Conservation (phyloP, 768 basidiomycete genomes). For the Psilocybe subaeruginosa region DNA sequence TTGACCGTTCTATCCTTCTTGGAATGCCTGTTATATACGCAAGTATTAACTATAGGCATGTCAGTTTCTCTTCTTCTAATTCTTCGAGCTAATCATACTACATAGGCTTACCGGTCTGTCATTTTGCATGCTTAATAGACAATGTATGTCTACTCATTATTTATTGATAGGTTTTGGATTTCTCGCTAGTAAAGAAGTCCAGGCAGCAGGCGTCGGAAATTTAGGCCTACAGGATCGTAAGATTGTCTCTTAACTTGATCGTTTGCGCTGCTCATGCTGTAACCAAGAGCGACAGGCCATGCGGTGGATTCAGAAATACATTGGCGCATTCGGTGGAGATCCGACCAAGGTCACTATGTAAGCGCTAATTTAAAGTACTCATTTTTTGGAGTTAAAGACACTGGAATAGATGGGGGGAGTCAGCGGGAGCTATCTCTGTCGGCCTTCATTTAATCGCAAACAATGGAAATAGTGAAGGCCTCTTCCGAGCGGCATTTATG, state of each 20-base stretch:
- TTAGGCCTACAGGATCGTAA: conserved; percentile 68
- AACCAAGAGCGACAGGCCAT: conserved; percentile 56
- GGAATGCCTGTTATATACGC: conserved; percentile 52
- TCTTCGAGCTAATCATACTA: background rate
- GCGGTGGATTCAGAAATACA: conserved; percentile 70
- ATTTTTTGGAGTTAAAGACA: too few relatives aligned
- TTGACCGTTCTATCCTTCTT: conserved; percentile 48
- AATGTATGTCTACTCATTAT: background rate
- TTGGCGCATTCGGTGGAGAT: conserved; percentile 67
- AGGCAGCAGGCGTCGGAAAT: conserved; percentile 56
- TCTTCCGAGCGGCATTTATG: conserved; percentile 57
- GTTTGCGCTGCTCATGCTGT: too few relatives aligned
- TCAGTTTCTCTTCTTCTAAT: background rate
- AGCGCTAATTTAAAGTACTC: background rate
- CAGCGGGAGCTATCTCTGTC: conserved; percentile 56
- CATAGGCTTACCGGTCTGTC: conserved; percentile 11
- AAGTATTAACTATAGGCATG: conserved; percentile 53
- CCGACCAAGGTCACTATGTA: conserved; percentile 61
- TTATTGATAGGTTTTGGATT: conserved; percentile 48
- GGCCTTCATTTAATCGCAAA: conserved; percentile 52
- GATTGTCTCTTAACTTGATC: conserved; percentile 16
- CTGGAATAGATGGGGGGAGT: conserved; percentile 38
- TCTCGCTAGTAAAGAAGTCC: conserved; percentile 53
- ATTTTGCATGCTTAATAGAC: too few relatives aligned
- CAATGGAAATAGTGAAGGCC: conserved; percentile 43